Evolutionary conservation across 1,139 yeast species (phyloP).

Genomic region (Petasospora rhodanensis): DNA sequence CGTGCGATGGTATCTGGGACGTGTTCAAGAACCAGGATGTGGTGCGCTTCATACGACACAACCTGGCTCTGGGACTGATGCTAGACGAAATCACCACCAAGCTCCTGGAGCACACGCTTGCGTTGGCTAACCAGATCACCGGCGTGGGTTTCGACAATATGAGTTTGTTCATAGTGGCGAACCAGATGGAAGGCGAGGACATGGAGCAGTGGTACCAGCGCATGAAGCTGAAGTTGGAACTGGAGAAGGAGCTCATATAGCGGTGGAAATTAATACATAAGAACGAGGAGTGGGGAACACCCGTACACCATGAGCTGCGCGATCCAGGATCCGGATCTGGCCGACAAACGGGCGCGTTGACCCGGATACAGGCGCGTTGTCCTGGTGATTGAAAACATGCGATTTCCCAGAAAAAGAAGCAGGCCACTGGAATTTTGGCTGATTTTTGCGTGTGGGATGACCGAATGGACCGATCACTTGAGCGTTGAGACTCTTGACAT

Average conservation of each 20-base stretch:
- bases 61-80: constrained; percentile 52
- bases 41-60: constrained; percentile 50
- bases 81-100: constrained; percentile 56
- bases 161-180: constrained; percentile 64
- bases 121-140: constrained; percentile 69
- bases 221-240: constrained; percentile 46
- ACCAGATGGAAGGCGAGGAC: constrained; percentile 41
- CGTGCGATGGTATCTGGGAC: constrained; percentile 83
- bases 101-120: constrained; percentile 59
- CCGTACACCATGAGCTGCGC: too few species aligned
- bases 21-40: constrained; percentile 60
- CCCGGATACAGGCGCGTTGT: too few species aligned
- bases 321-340: too few species aligned
- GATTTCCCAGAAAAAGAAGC: constrained; percentile 1
- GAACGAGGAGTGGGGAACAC: too few species aligned
- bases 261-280: too few species aligned
- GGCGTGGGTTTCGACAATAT: constrained; percentile 81
- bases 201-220: constrained; percentile 55
- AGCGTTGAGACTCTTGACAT: too few species aligned
- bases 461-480: too few species aligned
- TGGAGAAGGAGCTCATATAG: constrained; percentile 37
- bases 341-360: too few species aligned
- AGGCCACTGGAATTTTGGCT: too few species aligned
- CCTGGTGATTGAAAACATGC: constrained; percentile 4
- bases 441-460: too few species aligned